Base-by-base conservation (phyloP, 163 green algal genomes). In the Smithsoniella earleae region DNA sequence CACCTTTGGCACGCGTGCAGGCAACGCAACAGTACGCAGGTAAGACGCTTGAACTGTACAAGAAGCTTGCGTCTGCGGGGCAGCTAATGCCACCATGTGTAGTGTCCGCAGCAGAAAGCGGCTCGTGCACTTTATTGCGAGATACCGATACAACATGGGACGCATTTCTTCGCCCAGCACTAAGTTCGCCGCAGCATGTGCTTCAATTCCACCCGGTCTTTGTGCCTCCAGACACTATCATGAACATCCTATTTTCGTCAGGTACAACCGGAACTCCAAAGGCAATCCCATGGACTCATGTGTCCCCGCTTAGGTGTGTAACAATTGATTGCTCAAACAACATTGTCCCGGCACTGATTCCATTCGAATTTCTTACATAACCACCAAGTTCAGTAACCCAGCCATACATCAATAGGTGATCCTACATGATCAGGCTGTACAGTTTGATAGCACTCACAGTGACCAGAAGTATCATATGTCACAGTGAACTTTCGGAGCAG, bases 221-320 rank as follows among this genome's bases (percentile, higher is more conserved):
- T 0, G 78, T 76, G 0, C 46, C 82, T 27, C 65, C 80, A 0
- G 34, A 84, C 37, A 81, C 80, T 18, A 36, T 78, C 25, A 87
- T 78, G 65, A 94, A 93, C 77, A 85, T 97, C 31, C 83, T 97
- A 2, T 97, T 97, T 79, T 92, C 84, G 6, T 96, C 88, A 3
- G 89, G 90, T 58, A 96, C 90, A 13, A 96, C 90, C 77, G 86
- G 82, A 37, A 74, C 77, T 28, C 92, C 92, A 55, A 96, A 97
- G 77, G 91, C 91, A 46, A 96, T 97, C 27, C 83, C 89, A 1
- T 97, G 88, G 87, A 89, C 81, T 0, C 90, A 96, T 75, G 27
- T 85, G 10, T 93, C 92, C 0, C 90, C 92, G 0, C 77, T 97
- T 5, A 82, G 89, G 36, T 82, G 85, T 87, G 16, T 82, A 92